A percentile compares a stretch with the other conserved stretches of the same genome.
These are phyloP conservation scores for Claviceps humidiphila DNA, from an alignment of 2,329 filamentous ascomycete species.

Conservation along the genomic window DNA sequence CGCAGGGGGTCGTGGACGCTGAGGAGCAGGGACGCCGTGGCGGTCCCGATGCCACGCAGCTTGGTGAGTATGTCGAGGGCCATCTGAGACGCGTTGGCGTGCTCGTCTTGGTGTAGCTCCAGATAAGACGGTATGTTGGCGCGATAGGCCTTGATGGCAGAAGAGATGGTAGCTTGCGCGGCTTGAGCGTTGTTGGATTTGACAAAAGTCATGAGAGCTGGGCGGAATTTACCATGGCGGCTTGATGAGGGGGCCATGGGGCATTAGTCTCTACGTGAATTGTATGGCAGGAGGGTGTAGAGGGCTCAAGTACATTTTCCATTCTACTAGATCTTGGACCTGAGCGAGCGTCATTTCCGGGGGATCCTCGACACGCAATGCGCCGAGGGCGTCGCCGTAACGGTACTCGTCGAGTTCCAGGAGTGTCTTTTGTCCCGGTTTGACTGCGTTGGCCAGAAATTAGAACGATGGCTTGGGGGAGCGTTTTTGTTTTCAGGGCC, in stretches of 20 bases:
- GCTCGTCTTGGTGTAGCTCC: not conserved
- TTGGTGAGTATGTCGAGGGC: constrained; percentile 41
- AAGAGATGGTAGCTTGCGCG: constrained; percentile 34
- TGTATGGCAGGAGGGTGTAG: too few relatives aligned
- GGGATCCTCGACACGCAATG: constrained; percentile 26
- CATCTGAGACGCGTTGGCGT: constrained; percentile 16
- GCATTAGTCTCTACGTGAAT: not conserved
- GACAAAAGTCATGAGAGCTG: constrained; percentile 46
- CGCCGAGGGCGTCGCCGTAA: constrained; percentile 37
- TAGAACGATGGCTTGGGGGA: not conserved
- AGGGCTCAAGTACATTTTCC: constrained; percentile 49
- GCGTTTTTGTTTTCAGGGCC: too few relatives aligned
- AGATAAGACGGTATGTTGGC: constrained; percentile 11
- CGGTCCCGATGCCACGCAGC: constrained; percentile 65
- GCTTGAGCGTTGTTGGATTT: constrained; percentile 42
- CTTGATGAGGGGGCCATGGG: constrained; percentile 15
- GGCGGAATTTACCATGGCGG: constrained; percentile 49
- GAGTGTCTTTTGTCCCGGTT: constrained; percentile 37
- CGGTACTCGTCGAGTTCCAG: constrained; percentile 47
- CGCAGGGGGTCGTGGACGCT: constrained; percentile 45
- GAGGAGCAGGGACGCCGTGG: constrained; percentile 63
- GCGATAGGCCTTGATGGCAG: constrained; percentile 37
- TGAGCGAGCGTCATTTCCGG: constrained; percentile 40
- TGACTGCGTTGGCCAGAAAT: constrained; percentile 12
- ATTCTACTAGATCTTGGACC: constrained; percentile 48